Conservation (phyloP, 768 basidiomycete genomes). For the Pleurotus eryngii region DNA sequence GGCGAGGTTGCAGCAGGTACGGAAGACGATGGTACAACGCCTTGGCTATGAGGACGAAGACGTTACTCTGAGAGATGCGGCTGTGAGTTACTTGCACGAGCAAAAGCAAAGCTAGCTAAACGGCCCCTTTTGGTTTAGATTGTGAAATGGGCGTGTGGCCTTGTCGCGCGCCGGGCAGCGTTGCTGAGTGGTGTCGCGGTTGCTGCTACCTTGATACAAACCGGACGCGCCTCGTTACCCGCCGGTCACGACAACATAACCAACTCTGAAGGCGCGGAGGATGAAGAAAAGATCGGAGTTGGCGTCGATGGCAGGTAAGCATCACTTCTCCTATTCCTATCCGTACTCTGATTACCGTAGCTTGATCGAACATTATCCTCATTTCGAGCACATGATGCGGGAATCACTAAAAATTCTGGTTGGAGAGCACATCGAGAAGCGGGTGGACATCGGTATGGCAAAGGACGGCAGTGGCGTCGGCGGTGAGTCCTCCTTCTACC, state of each 20-base stretch:
- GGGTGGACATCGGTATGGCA: slow-evolving; percentile 85
- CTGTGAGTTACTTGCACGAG: slow-evolving; percentile 28
- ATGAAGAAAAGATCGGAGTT: slow-evolving; percentile 60
- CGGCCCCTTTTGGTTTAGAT: slow-evolving; percentile 46
- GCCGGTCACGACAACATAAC: slow-evolving; percentile 30
- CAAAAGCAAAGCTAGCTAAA: background rate
- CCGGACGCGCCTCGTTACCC: slow-evolving; percentile 57
- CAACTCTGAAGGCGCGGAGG: slow-evolving; percentile 1
- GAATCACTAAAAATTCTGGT: slow-evolving; percentile 73
- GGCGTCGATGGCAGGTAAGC: slow-evolving; percentile 91
- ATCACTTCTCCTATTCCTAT: background rate
- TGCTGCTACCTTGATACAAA: slow-evolving; percentile 83
- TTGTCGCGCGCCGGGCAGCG: slow-evolving; percentile 82
- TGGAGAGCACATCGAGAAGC: slow-evolving; percentile 75
- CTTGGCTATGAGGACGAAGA: slow-evolving; percentile 57
- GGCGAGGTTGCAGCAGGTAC: slow-evolving; percentile 50
- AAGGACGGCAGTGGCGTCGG: slow-evolving; percentile 98
- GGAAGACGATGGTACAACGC: slow-evolving; percentile 55
- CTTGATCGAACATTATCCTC: slow-evolving; percentile 89
- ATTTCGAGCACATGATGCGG: slow-evolving; percentile 73
- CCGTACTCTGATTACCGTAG: slow-evolving; percentile 23
- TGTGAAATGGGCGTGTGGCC: slow-evolving; percentile 73
- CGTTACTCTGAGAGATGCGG: slow-evolving; percentile 57
- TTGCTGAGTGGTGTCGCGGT: slow-evolving; percentile 83
- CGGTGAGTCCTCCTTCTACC: slow-evolving; percentile 50